Conservation (phyloP, 805 yeast species). For the Lipomyces sp. region DNA sequence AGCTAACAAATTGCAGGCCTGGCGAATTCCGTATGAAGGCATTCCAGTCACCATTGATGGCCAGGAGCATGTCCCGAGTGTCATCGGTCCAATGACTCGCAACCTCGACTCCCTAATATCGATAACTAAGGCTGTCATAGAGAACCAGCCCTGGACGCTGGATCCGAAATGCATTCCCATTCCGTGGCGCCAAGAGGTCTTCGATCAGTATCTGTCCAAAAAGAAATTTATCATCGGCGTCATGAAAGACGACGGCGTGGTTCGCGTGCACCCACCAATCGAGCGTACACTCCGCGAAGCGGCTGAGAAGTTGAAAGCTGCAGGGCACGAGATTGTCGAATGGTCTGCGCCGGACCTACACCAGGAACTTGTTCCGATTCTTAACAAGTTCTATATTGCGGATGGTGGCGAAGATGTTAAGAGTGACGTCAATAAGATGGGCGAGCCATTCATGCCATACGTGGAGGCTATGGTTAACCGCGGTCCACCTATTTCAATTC, state of each 20-base stretch:
- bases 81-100: constrained; percentile 56
- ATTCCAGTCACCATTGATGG: constrained; percentile 52
- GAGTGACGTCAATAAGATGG: constrained; percentile 46
- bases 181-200: constrained; percentile 52
- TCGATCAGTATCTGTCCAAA: constrained; percentile 35
- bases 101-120: constrained; percentile 50
- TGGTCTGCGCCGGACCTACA: constrained; percentile 51
- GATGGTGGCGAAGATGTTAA: constrained; percentile 52
- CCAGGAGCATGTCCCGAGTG: constrained; percentile 59
- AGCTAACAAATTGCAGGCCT: constrained; percentile 28
- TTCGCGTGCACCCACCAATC: constrained; percentile 63
- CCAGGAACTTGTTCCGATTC: constrained; percentile 45
- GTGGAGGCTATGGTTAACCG: constrained; percentile 47
- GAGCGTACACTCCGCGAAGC: constrained; percentile 57
- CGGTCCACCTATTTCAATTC: constrained; percentile 47
- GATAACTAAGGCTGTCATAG: constrained; percentile 49
- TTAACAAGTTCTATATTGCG: constrained; percentile 50
- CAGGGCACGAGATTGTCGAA: constrained; percentile 60
- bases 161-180: constrained; percentile 60
- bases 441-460: constrained; percentile 52
- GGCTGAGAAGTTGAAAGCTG: constrained; percentile 58
- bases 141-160: constrained; percentile 52
- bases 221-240: constrained; percentile 54
- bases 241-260: constrained; percentile 51
- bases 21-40: constrained; percentile 40